These are phyloP conservation scores for Bipolaris victoriae DNA, from an alignment of 2,329 filamentous ascomycete species.

Conservation along the genomic window DNA sequence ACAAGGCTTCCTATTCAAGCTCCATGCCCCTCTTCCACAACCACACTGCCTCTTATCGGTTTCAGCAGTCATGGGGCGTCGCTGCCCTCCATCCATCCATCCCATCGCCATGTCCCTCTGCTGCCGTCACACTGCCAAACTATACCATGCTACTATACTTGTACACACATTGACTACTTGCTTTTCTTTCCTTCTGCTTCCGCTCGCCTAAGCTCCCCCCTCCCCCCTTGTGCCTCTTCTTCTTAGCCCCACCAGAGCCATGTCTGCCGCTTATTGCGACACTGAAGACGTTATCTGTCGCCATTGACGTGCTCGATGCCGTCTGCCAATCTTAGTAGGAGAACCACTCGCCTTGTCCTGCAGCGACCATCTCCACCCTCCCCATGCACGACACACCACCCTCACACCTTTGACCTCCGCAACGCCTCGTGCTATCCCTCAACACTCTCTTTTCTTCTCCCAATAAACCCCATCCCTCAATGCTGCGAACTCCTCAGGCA, in stretches of 20 bases:
- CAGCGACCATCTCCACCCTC: slow-evolving; percentile 23
- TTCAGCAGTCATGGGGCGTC: slow-evolving; percentile 39
- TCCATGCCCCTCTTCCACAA: slow-evolving; percentile 21
- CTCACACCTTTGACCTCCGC: slow-evolving; percentile 27
- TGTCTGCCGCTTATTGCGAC: slow-evolving; percentile 18
- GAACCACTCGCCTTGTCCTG: slow-evolving; percentile 20
- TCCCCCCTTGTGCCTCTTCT: neutral
- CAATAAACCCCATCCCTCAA: slow-evolving; percentile 17
- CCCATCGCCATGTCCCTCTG: slow-evolving; percentile 2
- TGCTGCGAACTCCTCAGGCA: slow-evolving; percentile 10
- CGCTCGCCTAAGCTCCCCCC: slow-evolving; percentile 30
- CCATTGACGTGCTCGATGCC: slow-evolving; percentile 17
- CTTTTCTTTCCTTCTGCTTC: slow-evolving; percentile 8
- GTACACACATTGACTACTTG: neutral
- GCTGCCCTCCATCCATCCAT: neutral
- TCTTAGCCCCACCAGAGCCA: slow-evolving; percentile 5
- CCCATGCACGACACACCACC: slow-evolving; percentile 14
- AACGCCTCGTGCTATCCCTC: slow-evolving; percentile 19
- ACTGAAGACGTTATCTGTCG: slow-evolving; percentile 30
- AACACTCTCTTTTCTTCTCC: slow-evolving; percentile 29
- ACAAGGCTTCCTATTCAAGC: slow-evolving; percentile 34
- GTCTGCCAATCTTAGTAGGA: slow-evolving; percentile 3
- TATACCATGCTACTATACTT: slow-evolving; percentile 9
- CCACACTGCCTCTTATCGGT: slow-evolving; percentile 30
- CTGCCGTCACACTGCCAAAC: slow-evolving; percentile 6